These are phyloP conservation scores for Tricholoma sp. DNA, from an alignment of 768 basidiomycete genomes.

Conservation along the genomic window DNA sequence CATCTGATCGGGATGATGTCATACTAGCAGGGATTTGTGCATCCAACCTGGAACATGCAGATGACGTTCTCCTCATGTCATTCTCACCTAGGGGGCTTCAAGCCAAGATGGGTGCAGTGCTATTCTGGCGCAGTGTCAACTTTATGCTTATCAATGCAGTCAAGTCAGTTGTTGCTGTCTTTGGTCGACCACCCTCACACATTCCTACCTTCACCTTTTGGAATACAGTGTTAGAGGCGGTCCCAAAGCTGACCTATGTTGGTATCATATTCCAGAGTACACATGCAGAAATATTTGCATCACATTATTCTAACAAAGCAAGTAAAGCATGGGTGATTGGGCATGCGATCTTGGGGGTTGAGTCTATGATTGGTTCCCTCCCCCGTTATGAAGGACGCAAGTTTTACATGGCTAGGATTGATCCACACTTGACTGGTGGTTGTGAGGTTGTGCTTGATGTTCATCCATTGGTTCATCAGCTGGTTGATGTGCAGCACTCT, in stretches of 20 bases:
- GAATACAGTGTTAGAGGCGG: background rate
- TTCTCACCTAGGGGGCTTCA: constrained; percentile 15
- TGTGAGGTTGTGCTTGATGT: background rate
- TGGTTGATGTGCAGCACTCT: background rate
- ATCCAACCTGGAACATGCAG: constrained; percentile 21
- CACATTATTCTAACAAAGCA: constrained; percentile 9
- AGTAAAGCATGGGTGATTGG: constrained; percentile 5
- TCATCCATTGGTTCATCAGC: background rate
- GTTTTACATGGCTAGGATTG: constrained; percentile 6
- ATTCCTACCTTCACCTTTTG: constrained; percentile 1
- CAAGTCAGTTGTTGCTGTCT: constrained; percentile 12
- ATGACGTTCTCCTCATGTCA: constrained; percentile 21
- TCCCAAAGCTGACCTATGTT: constrained; percentile 1
- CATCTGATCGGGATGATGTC: constrained; percentile 12
- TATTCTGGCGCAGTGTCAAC: constrained; percentile 19
- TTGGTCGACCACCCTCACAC: constrained; percentile 3
- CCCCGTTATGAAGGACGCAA: constrained; percentile 5
- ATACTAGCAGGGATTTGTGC: constrained; percentile 6
- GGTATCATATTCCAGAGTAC: constrained; percentile 4
- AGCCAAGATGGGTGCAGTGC: constrained; percentile 11
- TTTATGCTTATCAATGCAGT: constrained; percentile 20
- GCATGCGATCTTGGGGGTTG: constrained; percentile 6
- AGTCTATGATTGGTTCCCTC: constrained; percentile 9
- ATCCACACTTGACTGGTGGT: background rate
- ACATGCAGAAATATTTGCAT: constrained; percentile 4